Base-by-base conservation (phyloP, 495 filamentous ascomycete genomes). In the Hypoxylon crocopeplum region DNA sequence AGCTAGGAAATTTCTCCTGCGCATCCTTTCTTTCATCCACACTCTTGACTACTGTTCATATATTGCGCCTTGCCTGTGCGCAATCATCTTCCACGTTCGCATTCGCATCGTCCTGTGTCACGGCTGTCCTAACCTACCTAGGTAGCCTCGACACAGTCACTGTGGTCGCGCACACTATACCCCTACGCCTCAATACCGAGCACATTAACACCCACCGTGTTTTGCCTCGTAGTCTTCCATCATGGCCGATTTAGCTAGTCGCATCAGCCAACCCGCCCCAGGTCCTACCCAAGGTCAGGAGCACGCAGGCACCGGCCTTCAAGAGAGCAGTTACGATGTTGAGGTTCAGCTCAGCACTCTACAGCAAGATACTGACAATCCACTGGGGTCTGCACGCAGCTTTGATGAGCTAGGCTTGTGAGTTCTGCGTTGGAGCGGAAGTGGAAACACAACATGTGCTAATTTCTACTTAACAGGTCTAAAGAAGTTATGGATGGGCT, bases 291-390 rank as follows among this genome's bases (percentile, higher is more conserved):
- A n/a, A n/a, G n/a, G n/a, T n/a, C n/a, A n/a, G n/a, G n/a, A n/a
- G n/a, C n/a, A n/a, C n/a, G n/a, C n/a, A n/a, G n/a, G n/a, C n/a
- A n/a, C 75, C 13, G 80, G 77, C 20, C 83, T 96, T 7, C 75
- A 89, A 41, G 91, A 94, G 64, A 82, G 84, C 2, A 84, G 86
- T 21, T 93, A 89, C 74, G 85, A 89, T 49, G 79, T 98, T 45
- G 85, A 96, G 61, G 91, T 98, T 59, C 93, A 94, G 75, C 82
- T 98, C 39, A 88, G 85, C 60, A 93, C 96, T 67, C 79, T 96
- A 37, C 93, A 97, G 70, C 82, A 84, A 12, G 91, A 98, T 67
- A 85, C 88, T 0, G 87, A 90, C 54, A 93, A 90, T 69, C 94
- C 94, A 2, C 80, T 98, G 16, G 93, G 82, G 73, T 98, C 94